These are phyloP conservation scores for Fusarium brachygibbosum DNA, from an alignment of 2,329 filamentous ascomycete genomes.

Conservation along the genomic window DNA sequence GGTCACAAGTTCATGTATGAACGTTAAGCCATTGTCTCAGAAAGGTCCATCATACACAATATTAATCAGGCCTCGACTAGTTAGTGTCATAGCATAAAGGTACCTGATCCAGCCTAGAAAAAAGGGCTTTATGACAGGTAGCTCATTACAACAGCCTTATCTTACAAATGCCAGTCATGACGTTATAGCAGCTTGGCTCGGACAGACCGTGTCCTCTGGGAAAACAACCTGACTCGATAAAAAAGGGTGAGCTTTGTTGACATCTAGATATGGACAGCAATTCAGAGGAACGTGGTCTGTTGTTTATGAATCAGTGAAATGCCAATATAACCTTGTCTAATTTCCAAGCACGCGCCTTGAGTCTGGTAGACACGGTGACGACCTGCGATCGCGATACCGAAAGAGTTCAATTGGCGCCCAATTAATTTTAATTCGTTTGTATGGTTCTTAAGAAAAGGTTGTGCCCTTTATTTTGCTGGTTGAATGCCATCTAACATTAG, in stretches of 20 bases:
- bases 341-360: conserved; percentile 20
- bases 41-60: conserved; percentile 2
- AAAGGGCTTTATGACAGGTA: conserved; percentile 17
- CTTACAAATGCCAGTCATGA: conserved; percentile 19
- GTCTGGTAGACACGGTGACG: conserved; percentile 29
- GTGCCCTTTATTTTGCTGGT: too few species aligned
- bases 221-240: conserved; percentile 29
- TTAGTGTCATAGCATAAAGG: conserved; percentile 21
- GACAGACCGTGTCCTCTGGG: neutral
- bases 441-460: too few species aligned
- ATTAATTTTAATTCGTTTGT: neutral
- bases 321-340: conserved; percentile 32
- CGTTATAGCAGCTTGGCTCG: conserved; percentile 19
- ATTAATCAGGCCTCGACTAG: neutral
- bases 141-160: conserved; percentile 16
- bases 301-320: conserved; percentile 38
- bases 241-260: conserved; percentile 15
- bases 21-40: conserved; percentile 10
- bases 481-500: too few species aligned
- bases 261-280: conserved; percentile 1
- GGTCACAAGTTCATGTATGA: conserved; percentile 1
- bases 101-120: conserved; percentile 15
- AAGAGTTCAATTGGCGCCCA: neutral
- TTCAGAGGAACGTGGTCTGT: conserved; percentile 26
- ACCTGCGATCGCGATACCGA: conserved; percentile 27